Evolutionary conservation across 2,329 filamentous ascomycete species (phyloP).

Genomic region (Diaporthe citri): DNA sequence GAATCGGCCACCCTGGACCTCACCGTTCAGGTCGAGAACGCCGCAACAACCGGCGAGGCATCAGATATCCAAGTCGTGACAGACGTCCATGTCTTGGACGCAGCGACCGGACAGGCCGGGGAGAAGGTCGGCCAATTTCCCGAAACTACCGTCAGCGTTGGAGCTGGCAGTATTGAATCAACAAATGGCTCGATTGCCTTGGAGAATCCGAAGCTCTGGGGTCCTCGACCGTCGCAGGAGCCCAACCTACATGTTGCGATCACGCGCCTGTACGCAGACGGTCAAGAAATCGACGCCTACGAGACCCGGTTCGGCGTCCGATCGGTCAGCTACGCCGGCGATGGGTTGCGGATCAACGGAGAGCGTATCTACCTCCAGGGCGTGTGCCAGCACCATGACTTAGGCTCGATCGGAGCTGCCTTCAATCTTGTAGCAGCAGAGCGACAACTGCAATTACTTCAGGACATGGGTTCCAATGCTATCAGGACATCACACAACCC

Average conservation of each 20-base stretch:
- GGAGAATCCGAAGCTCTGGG: constrained; percentile 46
- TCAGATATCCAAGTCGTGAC: constrained; percentile 55
- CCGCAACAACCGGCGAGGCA: constrained; percentile 43
- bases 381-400: constrained; percentile 64
- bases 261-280: constrained; percentile 52
- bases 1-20: constrained; percentile 59
- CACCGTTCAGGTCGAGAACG: constrained; percentile 61
- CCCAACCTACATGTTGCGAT: constrained; percentile 62
- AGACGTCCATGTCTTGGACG: constrained; percentile 55
- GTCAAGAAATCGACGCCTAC: constrained; percentile 55
- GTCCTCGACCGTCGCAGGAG: constrained; percentile 19
- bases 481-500: constrained; percentile 67
- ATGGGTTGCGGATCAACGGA: constrained; percentile 61
- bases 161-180: not conserved
- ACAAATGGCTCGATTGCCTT: constrained; percentile 44
- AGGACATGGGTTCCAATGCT: constrained; percentile 63
- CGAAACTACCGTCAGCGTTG: not conserved
- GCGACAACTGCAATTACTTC: constrained; percentile 62
- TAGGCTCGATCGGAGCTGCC: constrained; percentile 62
- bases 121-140: constrained; percentile 10
- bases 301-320: constrained; percentile 65
- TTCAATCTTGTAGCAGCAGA: constrained; percentile 62
- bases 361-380: constrained; percentile 59
- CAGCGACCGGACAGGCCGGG: constrained; percentile 47
- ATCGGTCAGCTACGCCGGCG: constrained; percentile 53